Conservation (phyloP, 2,329 filamentous ascomycete species). For the Fusarium sp. region DNA sequence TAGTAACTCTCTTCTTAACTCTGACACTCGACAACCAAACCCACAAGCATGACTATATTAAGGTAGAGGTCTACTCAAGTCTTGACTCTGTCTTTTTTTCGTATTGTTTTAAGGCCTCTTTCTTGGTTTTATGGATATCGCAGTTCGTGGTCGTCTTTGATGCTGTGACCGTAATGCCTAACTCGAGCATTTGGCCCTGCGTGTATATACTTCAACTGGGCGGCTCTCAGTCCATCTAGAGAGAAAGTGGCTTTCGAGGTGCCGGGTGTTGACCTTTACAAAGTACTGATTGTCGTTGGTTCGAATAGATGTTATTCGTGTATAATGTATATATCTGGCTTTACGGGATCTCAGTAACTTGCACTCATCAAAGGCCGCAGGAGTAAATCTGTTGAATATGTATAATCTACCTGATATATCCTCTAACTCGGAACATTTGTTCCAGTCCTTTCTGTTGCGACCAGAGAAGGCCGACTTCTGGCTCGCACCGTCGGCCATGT, state of each 20-base stretch:
- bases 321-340: not conserved
- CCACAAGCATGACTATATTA: not conserved
- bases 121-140: too few relatives aligned
- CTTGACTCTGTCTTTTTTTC: not conserved
- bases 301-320: not conserved
- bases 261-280: not conserved
- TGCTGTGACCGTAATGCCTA: not conserved
- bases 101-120: fast-evolving
- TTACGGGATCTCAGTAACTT: not conserved
- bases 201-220: not conserved
- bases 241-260: not conserved
- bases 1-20: fast-evolving
- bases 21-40: not conserved
- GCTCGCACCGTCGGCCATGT: not conserved
- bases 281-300: not conserved
- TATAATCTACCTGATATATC: not conserved
- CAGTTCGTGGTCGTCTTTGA: not conserved
- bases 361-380: not conserved
- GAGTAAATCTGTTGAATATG: not conserved
- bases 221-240: not conserved
- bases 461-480: not conserved
- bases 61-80: fast-evolving
- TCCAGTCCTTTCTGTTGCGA: not conserved
- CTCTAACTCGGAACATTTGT: not conserved
- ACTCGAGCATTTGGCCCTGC: not conserved